phyloP scores from a whole-genome alignment of 192 early-diverging fungal species.

The Thamnidium elegans region DNA sequence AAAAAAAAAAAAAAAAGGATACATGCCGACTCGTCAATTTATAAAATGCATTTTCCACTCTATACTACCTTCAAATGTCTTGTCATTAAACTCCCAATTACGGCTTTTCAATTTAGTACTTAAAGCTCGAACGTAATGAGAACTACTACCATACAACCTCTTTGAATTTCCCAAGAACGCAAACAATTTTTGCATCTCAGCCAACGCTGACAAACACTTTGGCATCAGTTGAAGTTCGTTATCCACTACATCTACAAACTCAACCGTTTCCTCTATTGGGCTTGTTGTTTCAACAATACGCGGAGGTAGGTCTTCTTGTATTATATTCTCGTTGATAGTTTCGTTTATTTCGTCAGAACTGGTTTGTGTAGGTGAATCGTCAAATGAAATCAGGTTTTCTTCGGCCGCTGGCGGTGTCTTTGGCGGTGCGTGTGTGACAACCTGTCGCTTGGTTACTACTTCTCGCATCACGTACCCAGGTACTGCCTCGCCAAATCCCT shows the following conservation, averaged over 20 bases:
- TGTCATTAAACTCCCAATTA: constrained; percentile 22
- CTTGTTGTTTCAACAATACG: neutral
- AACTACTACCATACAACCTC: constrained; percentile 32
- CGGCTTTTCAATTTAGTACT: neutral
- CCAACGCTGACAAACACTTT: constrained; percentile 17
- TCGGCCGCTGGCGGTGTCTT: neutral
- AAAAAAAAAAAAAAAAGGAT: neutral
- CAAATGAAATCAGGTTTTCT: neutral
- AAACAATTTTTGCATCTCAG: constrained; percentile 47
- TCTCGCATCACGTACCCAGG: constrained; percentile 4
- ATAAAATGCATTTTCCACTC: too few species aligned
- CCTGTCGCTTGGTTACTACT: neutral
- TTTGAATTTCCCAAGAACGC: constrained; percentile 34
- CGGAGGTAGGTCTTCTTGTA: neutral
- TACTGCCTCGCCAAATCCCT: constrained; percentile 30
- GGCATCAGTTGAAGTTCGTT: constrained; percentile 8
- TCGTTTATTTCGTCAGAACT: neutral
- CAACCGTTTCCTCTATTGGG: neutral
- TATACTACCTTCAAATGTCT: constrained; percentile 24
- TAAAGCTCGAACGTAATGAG: constrained; percentile 29
- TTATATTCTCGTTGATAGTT: neutral
- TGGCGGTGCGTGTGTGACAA: neutral
- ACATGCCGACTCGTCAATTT: too few species aligned
- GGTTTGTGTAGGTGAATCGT: neutral
- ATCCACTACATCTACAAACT: neutral